phyloP scores from a whole-genome alignment of 2,329 filamentous ascomycete species.

The Pseudopithomyces chartarum region DNA sequence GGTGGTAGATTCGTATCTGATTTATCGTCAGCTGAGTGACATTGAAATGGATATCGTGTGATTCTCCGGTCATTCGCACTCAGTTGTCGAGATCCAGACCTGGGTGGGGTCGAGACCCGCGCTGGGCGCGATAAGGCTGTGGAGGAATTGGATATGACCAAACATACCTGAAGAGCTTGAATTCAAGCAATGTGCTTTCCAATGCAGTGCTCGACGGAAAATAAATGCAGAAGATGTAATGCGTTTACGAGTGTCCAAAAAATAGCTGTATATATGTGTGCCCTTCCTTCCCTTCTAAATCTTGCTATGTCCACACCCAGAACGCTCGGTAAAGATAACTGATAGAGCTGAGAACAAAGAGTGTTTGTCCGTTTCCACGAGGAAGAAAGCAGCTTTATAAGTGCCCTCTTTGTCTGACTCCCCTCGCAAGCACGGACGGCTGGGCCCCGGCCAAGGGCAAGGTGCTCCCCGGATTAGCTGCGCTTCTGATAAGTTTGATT shows the following conservation, averaged over 20 bases:
- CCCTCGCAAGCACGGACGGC: constrained; percentile 15
- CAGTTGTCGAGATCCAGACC: background rate
- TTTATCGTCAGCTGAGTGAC: background rate
- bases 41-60: background rate
- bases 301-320: background rate
- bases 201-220: background rate
- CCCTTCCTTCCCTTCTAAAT: background rate
- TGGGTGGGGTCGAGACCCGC: background rate
- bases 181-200: background rate
- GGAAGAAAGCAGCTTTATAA: constrained; percentile 12
- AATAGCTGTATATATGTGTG: background rate
- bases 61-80: background rate
- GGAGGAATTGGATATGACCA: background rate
- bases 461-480: constrained; percentile 34
- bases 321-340: background rate
- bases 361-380: background rate
- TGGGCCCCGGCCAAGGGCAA: constrained; percentile 18
- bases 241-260: background rate
- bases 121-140: background rate
- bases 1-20: background rate
- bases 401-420: constrained; percentile 11
- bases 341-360: background rate
- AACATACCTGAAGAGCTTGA: background rate
- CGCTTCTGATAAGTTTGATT: constrained; percentile 28
- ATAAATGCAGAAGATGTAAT: background rate